Conservation (phyloP, 2,329 filamentous ascomycete genomes). For the Phialocephala subalpina region DNA sequence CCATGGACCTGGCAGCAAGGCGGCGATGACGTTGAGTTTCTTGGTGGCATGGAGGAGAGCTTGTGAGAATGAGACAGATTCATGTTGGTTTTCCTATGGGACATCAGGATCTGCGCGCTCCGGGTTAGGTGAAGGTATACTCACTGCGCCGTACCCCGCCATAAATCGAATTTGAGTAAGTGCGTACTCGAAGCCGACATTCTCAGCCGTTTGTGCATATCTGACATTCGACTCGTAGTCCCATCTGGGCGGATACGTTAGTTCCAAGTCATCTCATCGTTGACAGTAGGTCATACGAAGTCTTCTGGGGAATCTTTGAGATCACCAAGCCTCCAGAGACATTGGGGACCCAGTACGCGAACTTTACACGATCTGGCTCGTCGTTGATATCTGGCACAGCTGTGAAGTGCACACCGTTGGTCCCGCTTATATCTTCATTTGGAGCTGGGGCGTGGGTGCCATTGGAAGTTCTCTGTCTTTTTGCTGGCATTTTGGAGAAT, state of each 20-base stretch:
- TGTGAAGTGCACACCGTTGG: constrained; percentile 34
- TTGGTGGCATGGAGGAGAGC: constrained; percentile 56
- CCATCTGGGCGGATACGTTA: constrained; percentile 45
- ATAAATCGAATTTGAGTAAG: constrained; percentile 62
- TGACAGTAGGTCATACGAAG: constrained; percentile 33
- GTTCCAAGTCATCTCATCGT: not conserved
- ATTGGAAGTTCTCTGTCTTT: constrained; percentile 29
- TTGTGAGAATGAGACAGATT: constrained; percentile 60
- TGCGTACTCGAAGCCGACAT: constrained; percentile 58
- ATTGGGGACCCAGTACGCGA: constrained; percentile 62
- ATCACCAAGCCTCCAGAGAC: constrained; percentile 61
- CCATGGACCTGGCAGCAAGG: constrained; percentile 58
- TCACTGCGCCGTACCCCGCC: constrained; percentile 54
- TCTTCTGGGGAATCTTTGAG: constrained; percentile 58
- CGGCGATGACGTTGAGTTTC: constrained; percentile 59
- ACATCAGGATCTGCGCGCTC: not conserved
- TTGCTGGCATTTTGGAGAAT: constrained; percentile 22
- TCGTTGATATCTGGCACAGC: constrained; percentile 49
- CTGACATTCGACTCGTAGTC: constrained; percentile 56
- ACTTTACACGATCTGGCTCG: constrained; percentile 53
- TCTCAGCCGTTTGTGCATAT: constrained; percentile 58
- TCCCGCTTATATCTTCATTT: constrained; percentile 9
- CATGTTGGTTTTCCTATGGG: constrained; percentile 53
- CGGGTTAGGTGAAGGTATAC: not conserved
- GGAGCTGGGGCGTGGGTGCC: constrained; percentile 20